Conservation (phyloP, 495 filamentous ascomycete genomes). For the Penicillium arizonense region DNA sequence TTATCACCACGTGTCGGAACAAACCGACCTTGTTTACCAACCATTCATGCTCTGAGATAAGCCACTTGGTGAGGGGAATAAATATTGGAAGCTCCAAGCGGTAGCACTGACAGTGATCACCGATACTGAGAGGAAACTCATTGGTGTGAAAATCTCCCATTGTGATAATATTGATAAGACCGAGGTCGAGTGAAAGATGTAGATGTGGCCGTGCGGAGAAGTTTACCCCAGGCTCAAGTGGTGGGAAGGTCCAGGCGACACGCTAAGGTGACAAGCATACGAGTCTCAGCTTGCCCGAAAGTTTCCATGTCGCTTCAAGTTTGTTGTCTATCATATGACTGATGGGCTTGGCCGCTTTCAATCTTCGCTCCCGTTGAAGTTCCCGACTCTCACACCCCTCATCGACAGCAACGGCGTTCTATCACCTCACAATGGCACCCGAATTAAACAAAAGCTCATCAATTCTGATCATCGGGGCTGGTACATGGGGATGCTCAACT, state of each 20-base stretch:
- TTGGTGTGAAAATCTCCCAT: too few species aligned
- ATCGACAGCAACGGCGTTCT: too few species aligned
- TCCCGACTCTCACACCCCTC: too few species aligned
- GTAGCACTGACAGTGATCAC: not conserved
- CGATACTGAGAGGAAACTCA: too few species aligned
- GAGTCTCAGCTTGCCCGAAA: too few species aligned
- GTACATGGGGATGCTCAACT: conserved; percentile 52
- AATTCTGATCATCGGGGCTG: conserved; percentile 46
- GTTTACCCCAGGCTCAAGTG: conserved; percentile 12
- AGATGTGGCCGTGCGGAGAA: conserved; percentile 15
- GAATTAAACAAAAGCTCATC: conserved; percentile 14
- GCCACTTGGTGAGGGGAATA: not conserved
- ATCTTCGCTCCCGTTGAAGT: too few species aligned
- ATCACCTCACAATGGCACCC: conserved; percentile 9
- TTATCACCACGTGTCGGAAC: conserved; percentile 6
- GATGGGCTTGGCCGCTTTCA: too few species aligned
- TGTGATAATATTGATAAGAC: too few species aligned
- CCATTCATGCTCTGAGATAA: conserved; percentile 1
- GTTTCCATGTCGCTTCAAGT: too few species aligned
- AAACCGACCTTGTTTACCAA: conserved; percentile 5
- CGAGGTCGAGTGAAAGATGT: not conserved
- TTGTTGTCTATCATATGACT: too few species aligned
- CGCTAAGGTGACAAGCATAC: too few species aligned
- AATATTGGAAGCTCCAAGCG: conserved; percentile 21
- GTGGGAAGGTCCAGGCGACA: conserved; percentile 30